Percentiles rank a stretch among this genome's conserved stretches.
Conservation (phyloP, 1,284 basidiomycete genomes). For the Cutaneotrichosporon arboriforme region DNA sequence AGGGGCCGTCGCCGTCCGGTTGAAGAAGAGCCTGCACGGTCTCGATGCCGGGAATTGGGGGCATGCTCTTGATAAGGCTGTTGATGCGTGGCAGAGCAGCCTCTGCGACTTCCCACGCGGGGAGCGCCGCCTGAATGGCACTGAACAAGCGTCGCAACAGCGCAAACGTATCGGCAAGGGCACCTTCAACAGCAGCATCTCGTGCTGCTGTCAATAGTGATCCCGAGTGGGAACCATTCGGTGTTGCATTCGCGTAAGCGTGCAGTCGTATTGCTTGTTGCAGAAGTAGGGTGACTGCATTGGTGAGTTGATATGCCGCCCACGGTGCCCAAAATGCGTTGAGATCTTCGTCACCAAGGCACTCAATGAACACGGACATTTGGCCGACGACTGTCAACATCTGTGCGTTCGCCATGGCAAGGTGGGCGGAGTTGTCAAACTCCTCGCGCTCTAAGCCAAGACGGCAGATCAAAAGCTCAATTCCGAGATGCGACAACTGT, state of each 20-base stretch:
- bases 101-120: constrained; percentile 15
- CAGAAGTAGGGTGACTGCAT: constrained; percentile 13
- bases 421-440: constrained; percentile 4
- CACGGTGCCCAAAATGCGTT: constrained; percentile 12
- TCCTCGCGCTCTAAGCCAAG: constrained; percentile 19
- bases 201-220: not conserved
- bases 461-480: constrained; percentile 16
- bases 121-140: constrained; percentile 4
- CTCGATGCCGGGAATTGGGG: constrained; percentile 15
- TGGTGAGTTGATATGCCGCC: constrained; percentile 15
- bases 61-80: constrained; percentile 13
- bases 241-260: constrained; percentile 1
- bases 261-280: constrained; percentile 15
- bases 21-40: constrained; percentile 6
- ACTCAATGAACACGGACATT: constrained; percentile 10
- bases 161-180: constrained; percentile 4
- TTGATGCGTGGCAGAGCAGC: constrained; percentile 12
- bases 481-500: constrained; percentile 14
- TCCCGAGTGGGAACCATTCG: not conserved
- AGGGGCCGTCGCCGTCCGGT: not conserved
- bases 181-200: constrained; percentile 1
- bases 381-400: constrained; percentile 7
- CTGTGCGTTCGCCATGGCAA: constrained; percentile 4
- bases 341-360: constrained; percentile 7
- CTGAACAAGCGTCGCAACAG: constrained; percentile 7